Evolutionary conservation across 106 monocot genomes (phyloP), one percentile per base, ranked within the genome.

Genomic region (Apostasia shenzhenica): DNA sequence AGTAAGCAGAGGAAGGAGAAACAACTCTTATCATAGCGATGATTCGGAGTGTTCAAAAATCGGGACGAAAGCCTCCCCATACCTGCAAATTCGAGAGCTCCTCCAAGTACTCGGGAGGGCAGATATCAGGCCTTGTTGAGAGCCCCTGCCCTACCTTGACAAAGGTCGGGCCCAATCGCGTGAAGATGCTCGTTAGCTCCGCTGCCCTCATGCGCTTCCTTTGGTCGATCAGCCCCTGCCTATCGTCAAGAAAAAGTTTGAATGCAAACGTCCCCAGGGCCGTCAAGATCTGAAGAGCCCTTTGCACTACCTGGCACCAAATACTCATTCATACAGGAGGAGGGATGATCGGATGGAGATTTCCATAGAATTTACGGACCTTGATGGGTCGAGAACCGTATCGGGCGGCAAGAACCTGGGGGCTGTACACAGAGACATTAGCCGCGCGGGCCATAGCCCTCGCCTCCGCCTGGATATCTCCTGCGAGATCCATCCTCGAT

Each of bases 121-220:
- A 99, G 72, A 99, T 81, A 56, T 99, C 97, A 1, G 97, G 97
- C 56, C 97, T 78, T n/a, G 97, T 99, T 43, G 92, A 92, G 52
- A 99, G 78, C 0, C 97, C 92, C 83, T 99, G 97, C 14, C 97
- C 97, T n/a, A 99, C 90, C 80, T 99, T 99, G 41, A 99, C 97
- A 52, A 99, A 99, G 5, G 97, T 93, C 1, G 97, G 90, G 6
- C 97, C 97, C 71, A 99, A 61, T 48, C 81, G 75, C 1, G 90
- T 99, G 41, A 99, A 85, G 10, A 83, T 83, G 11, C 40, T 63
- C 48, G 81, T 67, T 11, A 99, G 77, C 72, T 92, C 84, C 51
- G 50, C 81, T 3, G 97, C 97, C 67, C 97, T 78, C 61, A 60
- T 37, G 5, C 92, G 78, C 76, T 81, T 83, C 72, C 76, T 67